Evolutionary conservation across 202 grass and related monocot genomes (phyloP), one percentile per base, ranked within the genome.

Genomic region (Elaeis oleifera): DNA sequence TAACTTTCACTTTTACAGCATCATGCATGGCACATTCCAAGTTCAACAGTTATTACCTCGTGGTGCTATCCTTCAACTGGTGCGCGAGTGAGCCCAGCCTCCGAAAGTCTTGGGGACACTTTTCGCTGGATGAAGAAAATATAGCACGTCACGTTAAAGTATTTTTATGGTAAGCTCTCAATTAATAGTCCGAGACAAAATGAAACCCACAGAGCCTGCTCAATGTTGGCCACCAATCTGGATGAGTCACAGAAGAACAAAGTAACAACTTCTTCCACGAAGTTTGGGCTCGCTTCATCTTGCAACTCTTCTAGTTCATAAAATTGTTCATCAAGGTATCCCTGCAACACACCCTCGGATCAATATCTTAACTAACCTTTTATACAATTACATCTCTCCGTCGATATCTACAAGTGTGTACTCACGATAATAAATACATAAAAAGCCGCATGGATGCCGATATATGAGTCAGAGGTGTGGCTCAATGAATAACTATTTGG

Each of bases 261-360:
- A 50, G 66, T 58, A 49, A 80, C 82, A 26, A 90, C 87, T 79
- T 90, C 87, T 60, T 90, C 87, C 24, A 83, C 82, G 74, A 90
- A 85, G 63, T 90, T 90, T 55, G 87, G 87, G 69, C 82, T 90
- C 51, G 68, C 75, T 48, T 90, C 87, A 23, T 90, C 87, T 67
- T 90, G 76, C 76, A 90, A 73, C 61, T 85, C 87, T 74, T 90
- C 87, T 58, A 90, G 64, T 31, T 90, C 79, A 56, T 76, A 80
- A 61, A 85, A 90, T 67, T 90, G 87, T 19, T 83, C 87, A 71
- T 90, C 87, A 18, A 90, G 75, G 73, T 76, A 85, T 22, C 87
- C 87, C 87, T 90, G 76, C 22, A 53, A 44, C 61, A 72, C 11
- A 3, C 16, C 16, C 23, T 28, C 14, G 18, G 31, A 31, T 59